Evolutionary conservation across 441 rosid genomes (phyloP).

Genomic region (Populus trichocarpa): DNA sequence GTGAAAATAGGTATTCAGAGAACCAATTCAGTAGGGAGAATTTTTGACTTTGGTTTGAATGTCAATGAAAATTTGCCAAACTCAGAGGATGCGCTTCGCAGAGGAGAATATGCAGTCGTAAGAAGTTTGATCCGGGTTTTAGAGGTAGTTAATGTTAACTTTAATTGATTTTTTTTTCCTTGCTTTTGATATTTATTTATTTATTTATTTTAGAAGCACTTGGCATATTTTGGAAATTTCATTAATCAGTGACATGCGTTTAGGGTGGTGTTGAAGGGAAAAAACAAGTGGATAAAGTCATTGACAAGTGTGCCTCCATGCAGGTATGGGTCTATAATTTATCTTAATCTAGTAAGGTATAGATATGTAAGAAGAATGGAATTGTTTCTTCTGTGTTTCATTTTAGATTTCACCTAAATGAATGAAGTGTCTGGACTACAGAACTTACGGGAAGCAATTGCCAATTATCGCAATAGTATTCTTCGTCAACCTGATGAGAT

Average conservation of each 20-base stretch:
- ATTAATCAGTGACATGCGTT: slow-evolving; percentile 24
- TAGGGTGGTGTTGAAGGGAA: slow-evolving; percentile 99
- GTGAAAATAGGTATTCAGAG: slow-evolving; percentile 67
- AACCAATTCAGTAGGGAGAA: slow-evolving; percentile 81
- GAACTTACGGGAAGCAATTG: slow-evolving; percentile 98
- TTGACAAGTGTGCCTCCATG: slow-evolving; percentile 99
- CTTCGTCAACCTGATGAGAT: slow-evolving; percentile 98
- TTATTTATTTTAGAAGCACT: slow-evolving; percentile 9
- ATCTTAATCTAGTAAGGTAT: neutral
- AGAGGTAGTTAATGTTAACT: slow-evolving; percentile 54
- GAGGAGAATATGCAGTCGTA: slow-evolving; percentile 94
- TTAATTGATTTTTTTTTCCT: slow-evolving; percentile 14
- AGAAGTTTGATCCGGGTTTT: slow-evolving; percentile 95
- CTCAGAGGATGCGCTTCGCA: slow-evolving; percentile 90
- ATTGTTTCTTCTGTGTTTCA: slow-evolving; percentile 10
- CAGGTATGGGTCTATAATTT: slow-evolving; percentile 56
- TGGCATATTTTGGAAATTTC: slow-evolving; percentile 23
- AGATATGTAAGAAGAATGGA: slow-evolving; percentile 13
- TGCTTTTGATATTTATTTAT: neutral
- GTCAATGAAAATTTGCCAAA: slow-evolving; percentile 65
- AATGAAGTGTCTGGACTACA: slow-evolving; percentile 37
- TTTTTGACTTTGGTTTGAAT: slow-evolving; percentile 61
- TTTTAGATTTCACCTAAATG: slow-evolving; percentile 19
- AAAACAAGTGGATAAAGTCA: slow-evolving; percentile 96
- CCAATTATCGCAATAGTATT: slow-evolving; percentile 86